phyloP scores from a whole-genome alignment of 1,284 basidiomycete genomes.

The Naganishia liquefaciens region DNA sequence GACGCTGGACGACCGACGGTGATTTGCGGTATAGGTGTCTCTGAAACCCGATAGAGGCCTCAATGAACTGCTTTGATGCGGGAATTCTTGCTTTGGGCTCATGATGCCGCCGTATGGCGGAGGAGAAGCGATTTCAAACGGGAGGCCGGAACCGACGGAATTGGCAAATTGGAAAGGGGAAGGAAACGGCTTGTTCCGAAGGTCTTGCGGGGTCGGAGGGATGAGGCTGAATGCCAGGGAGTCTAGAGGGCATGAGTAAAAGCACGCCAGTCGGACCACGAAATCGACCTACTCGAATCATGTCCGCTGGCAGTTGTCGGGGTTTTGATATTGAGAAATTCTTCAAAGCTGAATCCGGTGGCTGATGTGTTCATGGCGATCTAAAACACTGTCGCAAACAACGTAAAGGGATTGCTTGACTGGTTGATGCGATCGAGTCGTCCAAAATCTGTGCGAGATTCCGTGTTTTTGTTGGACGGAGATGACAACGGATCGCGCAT shows the following conservation, averaged over 20 bases:
- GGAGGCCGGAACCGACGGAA: conserved; percentile 18
- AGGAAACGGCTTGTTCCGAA: conserved; percentile 8
- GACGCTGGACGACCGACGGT: background rate
- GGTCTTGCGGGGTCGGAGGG: conserved; percentile 32
- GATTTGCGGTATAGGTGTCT: background rate
- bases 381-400: too few relatives aligned
- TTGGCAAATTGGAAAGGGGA: conserved; percentile 8
- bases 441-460: too few relatives aligned
- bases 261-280: too few relatives aligned
- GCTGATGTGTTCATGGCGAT: conserved; percentile 7
- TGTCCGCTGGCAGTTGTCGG: conserved; percentile 23
- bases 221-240: conserved; percentile 30
- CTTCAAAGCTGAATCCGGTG: conserved; percentile 26
- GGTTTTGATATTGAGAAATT: conserved; percentile 20
- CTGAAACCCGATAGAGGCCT: conserved; percentile 7
- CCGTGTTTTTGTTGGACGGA: too few relatives aligned
- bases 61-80: background rate
- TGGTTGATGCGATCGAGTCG: conserved; percentile 18
- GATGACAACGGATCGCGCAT: too few relatives aligned
- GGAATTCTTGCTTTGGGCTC: conserved; percentile 7
- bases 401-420: background rate
- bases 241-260: background rate
- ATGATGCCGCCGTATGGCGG: conserved; percentile 13
- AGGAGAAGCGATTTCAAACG: conserved; percentile 10
- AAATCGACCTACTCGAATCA: conserved; percentile 6